Percentiles rank a stretch among this genome's conserved stretches.
Conservation (phyloP, 768 basidiomycete species). For the Candolleomyces eurysporus region DNA sequence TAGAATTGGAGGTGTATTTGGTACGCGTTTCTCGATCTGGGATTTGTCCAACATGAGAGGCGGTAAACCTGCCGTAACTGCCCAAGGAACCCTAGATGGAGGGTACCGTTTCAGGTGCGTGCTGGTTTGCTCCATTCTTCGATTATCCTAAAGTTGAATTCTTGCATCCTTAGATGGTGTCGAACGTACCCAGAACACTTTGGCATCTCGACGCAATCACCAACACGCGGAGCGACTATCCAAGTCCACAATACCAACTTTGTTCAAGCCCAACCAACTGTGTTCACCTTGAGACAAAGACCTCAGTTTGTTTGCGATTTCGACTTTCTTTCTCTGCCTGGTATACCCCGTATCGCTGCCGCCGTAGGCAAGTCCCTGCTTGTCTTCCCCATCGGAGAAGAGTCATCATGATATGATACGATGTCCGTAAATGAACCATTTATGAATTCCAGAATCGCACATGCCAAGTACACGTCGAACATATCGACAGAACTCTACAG, state of each 20-base stretch:
- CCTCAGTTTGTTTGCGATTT: conserved; percentile 72
- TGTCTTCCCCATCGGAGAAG: conserved; percentile 65
- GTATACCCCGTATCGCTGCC: conserved; percentile 66
- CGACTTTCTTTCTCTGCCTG: conserved; percentile 64
- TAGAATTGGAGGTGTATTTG: conserved; percentile 76
- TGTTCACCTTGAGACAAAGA: conserved; percentile 54
- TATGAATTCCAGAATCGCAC: too few species aligned
- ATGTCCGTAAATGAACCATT: background rate
- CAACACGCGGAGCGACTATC: conserved; percentile 61
- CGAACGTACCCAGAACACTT: conserved; percentile 74
- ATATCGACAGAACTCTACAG: too few species aligned
- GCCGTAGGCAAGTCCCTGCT: conserved; percentile 59
- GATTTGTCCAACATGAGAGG: conserved; percentile 70
- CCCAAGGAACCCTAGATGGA: conserved; percentile 64
- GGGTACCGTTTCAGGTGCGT: conserved; percentile 65
- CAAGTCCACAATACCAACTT: conserved; percentile 69
- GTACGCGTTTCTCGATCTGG: conserved; percentile 74
- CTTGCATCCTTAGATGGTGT: conserved; percentile 64
- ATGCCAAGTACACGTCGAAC: too few species aligned
- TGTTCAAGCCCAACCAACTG: conserved; percentile 60
- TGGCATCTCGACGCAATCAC: conserved; percentile 64
- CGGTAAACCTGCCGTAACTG: conserved; percentile 66
- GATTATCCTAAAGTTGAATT: conserved; percentile 2
- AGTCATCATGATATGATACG: conserved; percentile 30
- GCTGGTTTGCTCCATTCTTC: conserved; percentile 2